Evolutionary conservation across 2,329 filamentous ascomycete genomes (phyloP), one percentile per base, ranked within the genome.

Genomic region (Aaosphaeria pasadenensis): DNA sequence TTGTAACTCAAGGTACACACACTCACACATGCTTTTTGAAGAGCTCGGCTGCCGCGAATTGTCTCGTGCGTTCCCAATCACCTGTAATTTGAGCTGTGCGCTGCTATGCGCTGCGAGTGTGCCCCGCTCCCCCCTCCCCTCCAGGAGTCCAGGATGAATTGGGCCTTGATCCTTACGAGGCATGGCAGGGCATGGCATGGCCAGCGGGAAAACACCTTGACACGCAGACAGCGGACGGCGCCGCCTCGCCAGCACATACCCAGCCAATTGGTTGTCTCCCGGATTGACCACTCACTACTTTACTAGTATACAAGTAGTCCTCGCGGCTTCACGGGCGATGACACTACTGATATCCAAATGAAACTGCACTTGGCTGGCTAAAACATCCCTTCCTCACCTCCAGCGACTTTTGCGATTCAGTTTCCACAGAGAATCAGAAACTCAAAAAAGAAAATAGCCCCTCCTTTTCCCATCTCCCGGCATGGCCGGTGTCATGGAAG

Each of bases 151-250:
- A 24, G 17, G 17, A 24, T 24, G 17, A 24, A 24, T 24, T 36
- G 17, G 45, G 32, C 43, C 33, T 30, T 44, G 42, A 52, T 53
- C 53, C 55, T 43, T 51, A 49, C 46, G 36, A 7, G 39, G 11
- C 11, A 7, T 9, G 7, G 35, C 45, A 41, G 49, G 43, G 36
- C 43, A 51, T 47, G 47, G 41, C 41, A 30, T 30, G 17, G 44
- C 32, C 45, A 38, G 51, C 46, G 49, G 51, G 45, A 55, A 48
- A 52, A 48, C 42, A 44, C 36, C 40, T 48, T 41, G 42, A 51
- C 44, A 47, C 43, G 47, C 43, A 42, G 28, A 35, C 24, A 39
- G 31, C 43, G 40, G 40, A 44, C 33, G 42, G 30, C 45, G 31
- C 30, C 45, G 43, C 29, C 38, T 30, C 7, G 9, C 24, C 24